Base-by-base conservation (phyloP, 2,329 filamentous ascomycete species). In the Calonectria hawksworthii region DNA sequence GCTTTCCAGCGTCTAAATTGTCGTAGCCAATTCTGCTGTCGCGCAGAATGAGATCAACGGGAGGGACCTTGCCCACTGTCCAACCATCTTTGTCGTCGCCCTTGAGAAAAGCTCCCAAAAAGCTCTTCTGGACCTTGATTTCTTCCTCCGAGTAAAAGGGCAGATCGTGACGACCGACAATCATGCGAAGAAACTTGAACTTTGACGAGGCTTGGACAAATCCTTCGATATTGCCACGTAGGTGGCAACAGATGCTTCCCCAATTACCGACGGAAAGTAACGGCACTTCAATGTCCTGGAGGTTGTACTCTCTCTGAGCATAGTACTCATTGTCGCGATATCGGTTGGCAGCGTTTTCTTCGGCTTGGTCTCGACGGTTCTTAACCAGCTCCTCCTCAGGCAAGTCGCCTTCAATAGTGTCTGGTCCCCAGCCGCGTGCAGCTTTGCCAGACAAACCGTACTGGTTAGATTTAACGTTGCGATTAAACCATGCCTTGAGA, bases 21-120 rank as follows among this genome's bases (percentile, higher is more conserved):
- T 94, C 93, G 86, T 91, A 92, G 0, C 93, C 93, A 0, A 93
- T 89, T 56, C 94, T 88, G 2, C 93, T 93, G 80, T 93, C 92
- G 14, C 93, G 88, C 1, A 95, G 84, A 0, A 91, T 87, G 0
- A 94, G 80, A 52, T 88, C 89, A 1, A 95, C 92, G 0, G 90
- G 88, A 0, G 93, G 87, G 0, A 93, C 84, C 68, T 91, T 91
- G 30, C 92, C 91, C 32, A 1, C 30, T 2, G 51, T 52, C 51
- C 51, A 52, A 21, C 51, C 51, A 30, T 23, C 26, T 23, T 30
- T 16, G 10, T 30, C 26, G 16, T 52, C 51, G 13, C 51, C 50
- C 14, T 52, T 52, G 2, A 52, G 51, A 21, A 52, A 52, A 4
- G 26, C 51, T 13, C 21, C 14, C 2, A 52, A 10, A 14, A 52